Base-by-base conservation (phyloP, 192 early-diverging fungal genomes). In the Coemansia sp. region DNA sequence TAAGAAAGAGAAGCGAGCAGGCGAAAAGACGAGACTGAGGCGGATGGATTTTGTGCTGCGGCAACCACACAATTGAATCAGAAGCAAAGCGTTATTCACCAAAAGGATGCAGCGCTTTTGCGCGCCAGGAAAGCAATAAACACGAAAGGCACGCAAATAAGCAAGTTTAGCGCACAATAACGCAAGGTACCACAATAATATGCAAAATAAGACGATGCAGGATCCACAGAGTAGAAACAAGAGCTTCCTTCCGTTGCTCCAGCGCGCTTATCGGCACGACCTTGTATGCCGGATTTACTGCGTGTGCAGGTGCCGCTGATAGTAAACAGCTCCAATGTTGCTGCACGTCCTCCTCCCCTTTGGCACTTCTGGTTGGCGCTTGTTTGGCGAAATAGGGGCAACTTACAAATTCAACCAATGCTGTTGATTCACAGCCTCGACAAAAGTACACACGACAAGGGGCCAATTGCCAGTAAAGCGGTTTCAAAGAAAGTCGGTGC, bases 301-400 rank as follows among this genome's bases (percentile, higher is more conserved):
- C 55, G 55, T n/a, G 55, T 6, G 17, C 11, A 22, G 27, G 21
- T 57, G 55, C 55, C 55, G 55, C 41, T 57, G 55, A 57, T 57
- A 57, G 55, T 57, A 57, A 57, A 57, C 55, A 57, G 29, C 55
- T 57, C 55, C 55, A 57, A 57, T 57, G 35, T 19, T 37, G 55
- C 55, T 57, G 55, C 55, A 57, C 55, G 55, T 57, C n/a, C 55
- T 57, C 29, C 35, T 25, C 35, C 55, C 55, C 29, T 56, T 27
- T 6, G 15, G 14, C 25, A 12, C 14, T 15, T 55, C 53, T 25
- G 25, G 11, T 29, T 3, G 23, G 11, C 6, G 19, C 53, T 55
- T 29, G 25, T 35, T 55, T 25, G 25, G n/a, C 25, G 35, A 32
- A 37, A 15, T 57, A 32, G n/a, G 29, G 15, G 10, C 23, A 17